Evolutionary conservation across 371 early-diverging fungal genomes (phyloP).

Genomic region (Lichtheimia hyalospora): DNA sequence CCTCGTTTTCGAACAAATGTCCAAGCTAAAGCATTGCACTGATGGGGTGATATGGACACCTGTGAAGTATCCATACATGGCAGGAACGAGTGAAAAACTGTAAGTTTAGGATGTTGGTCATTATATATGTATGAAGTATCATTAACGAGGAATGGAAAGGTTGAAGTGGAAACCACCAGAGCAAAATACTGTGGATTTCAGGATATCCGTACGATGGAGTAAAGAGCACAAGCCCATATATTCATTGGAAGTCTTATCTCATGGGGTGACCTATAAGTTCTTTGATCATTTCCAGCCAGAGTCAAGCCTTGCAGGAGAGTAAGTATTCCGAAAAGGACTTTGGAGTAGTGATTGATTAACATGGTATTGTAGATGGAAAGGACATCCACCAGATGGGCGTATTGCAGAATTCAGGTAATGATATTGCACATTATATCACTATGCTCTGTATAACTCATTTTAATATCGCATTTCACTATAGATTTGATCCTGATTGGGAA

Average conservation of each 20-base stretch:
- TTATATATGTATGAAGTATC: no score
- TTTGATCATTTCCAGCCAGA: conserved; percentile 72
- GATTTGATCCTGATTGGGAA: conserved; percentile 59
- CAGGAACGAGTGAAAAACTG: conserved; percentile 68
- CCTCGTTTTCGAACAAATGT: conserved; percentile 63
- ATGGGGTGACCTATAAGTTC: conserved; percentile 55
- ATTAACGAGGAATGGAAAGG: conserved; percentile 29
- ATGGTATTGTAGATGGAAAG: conserved; percentile 56
- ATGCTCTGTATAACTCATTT: not conserved
- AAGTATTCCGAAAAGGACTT: conserved; percentile 18
- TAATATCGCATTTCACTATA: no score
- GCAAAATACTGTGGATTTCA: conserved; percentile 84
- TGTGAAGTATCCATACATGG: conserved; percentile 67
- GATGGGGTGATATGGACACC: conserved; percentile 93
- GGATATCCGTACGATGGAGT: conserved; percentile 56
- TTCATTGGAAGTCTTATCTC: conserved; percentile 54
- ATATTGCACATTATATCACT: not conserved
- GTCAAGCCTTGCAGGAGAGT: conserved; percentile 50
- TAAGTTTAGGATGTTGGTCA: conserved; percentile 24
- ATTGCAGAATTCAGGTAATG: conserved; percentile 58
- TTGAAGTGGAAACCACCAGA: conserved; percentile 93
- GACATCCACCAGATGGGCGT: conserved; percentile 62
- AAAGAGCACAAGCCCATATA: conserved; percentile 70
- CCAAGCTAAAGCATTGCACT: conserved; percentile 71
- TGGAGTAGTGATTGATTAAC: not conserved